These are phyloP conservation scores for Tilletia caries DNA, from an alignment of 1,284 basidiomycete species.

Conservation along the genomic window DNA sequence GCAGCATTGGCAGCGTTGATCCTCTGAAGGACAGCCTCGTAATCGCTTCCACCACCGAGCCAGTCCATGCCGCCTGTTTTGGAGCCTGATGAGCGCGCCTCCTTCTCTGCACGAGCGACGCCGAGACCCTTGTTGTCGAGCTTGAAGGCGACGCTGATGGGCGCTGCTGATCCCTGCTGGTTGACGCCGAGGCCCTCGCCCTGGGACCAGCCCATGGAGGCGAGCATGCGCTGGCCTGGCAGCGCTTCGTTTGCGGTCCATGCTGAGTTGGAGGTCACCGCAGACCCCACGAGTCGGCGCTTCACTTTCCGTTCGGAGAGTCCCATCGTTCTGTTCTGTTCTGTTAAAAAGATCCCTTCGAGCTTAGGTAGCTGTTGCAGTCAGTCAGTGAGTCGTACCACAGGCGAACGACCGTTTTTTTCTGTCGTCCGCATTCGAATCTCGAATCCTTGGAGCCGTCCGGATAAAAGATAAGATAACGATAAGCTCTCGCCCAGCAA, in stretches of 20 bases:
- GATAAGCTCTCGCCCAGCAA: too few relatives aligned
- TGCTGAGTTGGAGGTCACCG: conserved; percentile 39
- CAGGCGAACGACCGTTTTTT: too few relatives aligned
- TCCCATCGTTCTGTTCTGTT: conserved; percentile 33
- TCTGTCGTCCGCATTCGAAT: too few relatives aligned
- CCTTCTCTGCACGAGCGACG: conserved; percentile 44
- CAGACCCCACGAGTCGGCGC: conserved; percentile 48
- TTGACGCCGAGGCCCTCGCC: conserved; percentile 45
- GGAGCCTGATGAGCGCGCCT: conserved; percentile 37
- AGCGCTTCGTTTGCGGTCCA: conserved; percentile 47
- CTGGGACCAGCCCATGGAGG: conserved; percentile 50
- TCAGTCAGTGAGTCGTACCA: too few relatives aligned
- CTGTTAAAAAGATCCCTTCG: too few relatives aligned
- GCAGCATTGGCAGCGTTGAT: conserved; percentile 44
- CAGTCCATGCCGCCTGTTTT: conserved; percentile 33
- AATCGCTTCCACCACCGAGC: conserved; percentile 48
- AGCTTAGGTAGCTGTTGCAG: too few relatives aligned
- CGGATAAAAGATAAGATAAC: too few relatives aligned
- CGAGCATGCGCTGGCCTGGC: conserved; percentile 50
- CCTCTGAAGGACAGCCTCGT: conserved; percentile 49
- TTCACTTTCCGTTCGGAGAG: conserved; percentile 46
- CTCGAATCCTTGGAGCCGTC: too few relatives aligned
- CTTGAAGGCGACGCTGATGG: conserved; percentile 47
- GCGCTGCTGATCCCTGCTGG: conserved; percentile 39
- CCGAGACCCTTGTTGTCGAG: conserved; percentile 53